A percentile compares a stretch with the other conserved stretches of the same genome.
phyloP scores from a whole-genome alignment of 148 eudicot genomes.

The Fagopyrum homotropicum region DNA sequence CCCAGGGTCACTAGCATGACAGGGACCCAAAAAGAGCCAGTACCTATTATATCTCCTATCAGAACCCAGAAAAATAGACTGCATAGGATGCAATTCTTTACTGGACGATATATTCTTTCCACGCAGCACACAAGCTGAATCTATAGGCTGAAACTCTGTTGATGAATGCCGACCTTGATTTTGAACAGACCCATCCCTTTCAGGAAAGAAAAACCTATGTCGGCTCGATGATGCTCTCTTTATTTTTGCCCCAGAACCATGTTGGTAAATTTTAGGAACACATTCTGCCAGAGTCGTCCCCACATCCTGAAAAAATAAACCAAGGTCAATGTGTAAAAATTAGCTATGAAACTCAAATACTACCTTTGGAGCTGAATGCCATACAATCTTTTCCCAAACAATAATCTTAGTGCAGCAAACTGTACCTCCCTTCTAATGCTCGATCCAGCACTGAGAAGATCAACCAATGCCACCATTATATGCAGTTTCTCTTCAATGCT shows the following conservation, averaged over 20 bases:
- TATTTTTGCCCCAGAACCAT: constrained; percentile 78
- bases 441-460: constrained; percentile 69
- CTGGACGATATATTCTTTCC: constrained; percentile 27
- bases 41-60: constrained; percentile 96
- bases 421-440: constrained; percentile 76
- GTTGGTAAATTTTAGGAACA: constrained; percentile 43
- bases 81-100: constrained; percentile 69
- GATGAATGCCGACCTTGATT: constrained; percentile 21
- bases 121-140: constrained; percentile 45
- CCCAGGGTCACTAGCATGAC: constrained; percentile 73
- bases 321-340: not conserved
- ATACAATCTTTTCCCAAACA: not conserved
- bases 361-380: not conserved
- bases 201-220: constrained; percentile 19
- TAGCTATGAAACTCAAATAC: not conserved
- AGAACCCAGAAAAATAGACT: constrained; percentile 79
- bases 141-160: constrained; percentile 42
- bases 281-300: constrained; percentile 21
- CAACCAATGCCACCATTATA: constrained; percentile 65
- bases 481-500: constrained; percentile 82
- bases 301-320: constrained; percentile 43
- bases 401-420: not conserved
- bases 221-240: constrained; percentile 52
- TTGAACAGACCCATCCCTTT: constrained; percentile 22
- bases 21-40: constrained; percentile 98